phyloP scores from a whole-genome alignment of 371 early-diverging fungal genomes.

The Syncephalastrum contaminatum region DNA sequence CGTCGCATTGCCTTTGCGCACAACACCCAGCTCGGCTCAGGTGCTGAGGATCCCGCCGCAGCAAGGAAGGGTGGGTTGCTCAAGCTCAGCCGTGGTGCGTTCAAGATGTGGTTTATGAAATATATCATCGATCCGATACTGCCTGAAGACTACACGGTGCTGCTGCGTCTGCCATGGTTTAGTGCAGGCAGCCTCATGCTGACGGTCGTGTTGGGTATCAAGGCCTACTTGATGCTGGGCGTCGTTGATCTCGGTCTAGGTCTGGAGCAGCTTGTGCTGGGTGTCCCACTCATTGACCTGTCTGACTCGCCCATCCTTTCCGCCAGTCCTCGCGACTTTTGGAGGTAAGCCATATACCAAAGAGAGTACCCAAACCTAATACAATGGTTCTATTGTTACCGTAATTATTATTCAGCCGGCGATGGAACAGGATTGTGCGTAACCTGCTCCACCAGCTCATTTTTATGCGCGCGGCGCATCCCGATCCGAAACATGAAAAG shows the following conservation, averaged over 20 bases:
- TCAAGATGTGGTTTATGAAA: slow-evolving; percentile 14
- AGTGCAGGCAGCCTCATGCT: slow-evolving; percentile 11
- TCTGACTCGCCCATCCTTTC: slow-evolving; percentile 34
- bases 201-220: slow-evolving; percentile 25
- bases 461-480: slow-evolving; percentile 9
- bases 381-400: background rate
- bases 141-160: slow-evolving; percentile 16
- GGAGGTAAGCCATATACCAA: slow-evolving; percentile 43
- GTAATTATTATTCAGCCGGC: slow-evolving; percentile 28
- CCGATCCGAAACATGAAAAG: background rate
- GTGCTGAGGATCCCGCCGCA: background rate
- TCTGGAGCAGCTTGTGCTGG: slow-evolving; percentile 18
- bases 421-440: slow-evolving; percentile 38
- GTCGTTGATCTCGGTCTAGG: slow-evolving; percentile 28
- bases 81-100: slow-evolving; percentile 18
- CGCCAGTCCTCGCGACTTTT: slow-evolving; percentile 38
- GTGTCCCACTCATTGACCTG: slow-evolving; percentile 20
- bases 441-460: slow-evolving; percentile 27
- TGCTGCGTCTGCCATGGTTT: slow-evolving; percentile 21
- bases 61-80: slow-evolving; percentile 11
- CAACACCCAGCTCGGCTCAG: background rate
- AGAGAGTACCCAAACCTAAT: too few relatives aligned
- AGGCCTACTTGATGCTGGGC: slow-evolving; percentile 33
- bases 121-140: slow-evolving; percentile 19
- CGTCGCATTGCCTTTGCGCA: background rate